Evolutionary conservation across 495 filamentous ascomycete species (phyloP).

Genomic region (Thermochaetoides thermophila): DNA sequence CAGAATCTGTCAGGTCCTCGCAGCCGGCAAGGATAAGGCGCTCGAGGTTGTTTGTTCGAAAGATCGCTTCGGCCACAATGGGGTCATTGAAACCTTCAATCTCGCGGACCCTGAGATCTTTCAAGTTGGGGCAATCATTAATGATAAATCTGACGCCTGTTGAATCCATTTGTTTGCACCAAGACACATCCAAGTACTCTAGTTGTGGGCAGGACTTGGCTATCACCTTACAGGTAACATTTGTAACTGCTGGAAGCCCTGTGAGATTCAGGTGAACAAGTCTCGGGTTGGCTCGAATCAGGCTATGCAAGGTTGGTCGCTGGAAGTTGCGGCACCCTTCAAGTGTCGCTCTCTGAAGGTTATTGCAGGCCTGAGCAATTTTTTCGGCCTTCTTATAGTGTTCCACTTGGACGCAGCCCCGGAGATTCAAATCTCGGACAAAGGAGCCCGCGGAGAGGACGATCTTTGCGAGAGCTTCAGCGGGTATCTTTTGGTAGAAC

Average conservation of each 20-base stretch:
- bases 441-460: constrained; percentile 78
- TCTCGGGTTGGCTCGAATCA: constrained; percentile 61
- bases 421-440: constrained; percentile 69
- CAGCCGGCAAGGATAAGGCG: constrained; percentile 66
- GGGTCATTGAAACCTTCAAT: constrained; percentile 61
- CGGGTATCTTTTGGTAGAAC: constrained; percentile 78
- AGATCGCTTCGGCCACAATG: constrained; percentile 55
- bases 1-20: constrained; percentile 55
- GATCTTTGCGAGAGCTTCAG: constrained; percentile 68
- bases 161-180: constrained; percentile 79
- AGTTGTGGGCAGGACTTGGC: constrained; percentile 68
- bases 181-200: constrained; percentile 73
- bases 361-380: constrained; percentile 65
- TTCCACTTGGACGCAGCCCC: constrained; percentile 48
- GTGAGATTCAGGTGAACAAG: constrained; percentile 75
- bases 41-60: constrained; percentile 65
- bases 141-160: constrained; percentile 63
- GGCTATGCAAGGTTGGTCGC: constrained; percentile 57
- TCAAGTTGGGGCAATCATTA: constrained; percentile 53
- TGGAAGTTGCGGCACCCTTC: constrained; percentile 80
- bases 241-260: constrained; percentile 64
- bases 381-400: constrained; percentile 64
- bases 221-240: constrained; percentile 77
- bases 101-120: constrained; percentile 72
- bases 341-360: constrained; percentile 73